These are phyloP conservation scores for Colletotrichum sp. DNA, from an alignment of 2,329 filamentous ascomycete species.

Conservation along the genomic window DNA sequence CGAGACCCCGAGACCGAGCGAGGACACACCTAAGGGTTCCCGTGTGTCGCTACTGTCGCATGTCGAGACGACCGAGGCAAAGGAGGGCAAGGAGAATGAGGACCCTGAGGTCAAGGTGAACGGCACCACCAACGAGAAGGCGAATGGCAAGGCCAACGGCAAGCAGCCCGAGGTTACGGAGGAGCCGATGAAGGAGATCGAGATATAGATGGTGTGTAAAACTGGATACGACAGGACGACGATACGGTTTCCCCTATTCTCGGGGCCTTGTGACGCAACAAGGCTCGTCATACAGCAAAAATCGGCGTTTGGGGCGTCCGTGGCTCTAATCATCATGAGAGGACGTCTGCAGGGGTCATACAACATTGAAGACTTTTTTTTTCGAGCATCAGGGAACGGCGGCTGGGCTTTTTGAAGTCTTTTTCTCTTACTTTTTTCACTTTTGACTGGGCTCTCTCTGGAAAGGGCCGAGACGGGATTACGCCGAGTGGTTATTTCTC, in stretches of 20 bases:
- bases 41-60: slow-evolving; percentile 34
- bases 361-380: slow-evolving; percentile 17
- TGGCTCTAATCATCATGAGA: slow-evolving; percentile 19
- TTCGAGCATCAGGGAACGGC: slow-evolving; percentile 20
- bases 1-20: slow-evolving; percentile 55
- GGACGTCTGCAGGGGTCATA: slow-evolving; percentile 21
- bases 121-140: slow-evolving; percentile 42
- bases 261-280: slow-evolving; percentile 15
- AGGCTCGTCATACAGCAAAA: slow-evolving; percentile 20
- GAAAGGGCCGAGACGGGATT: slow-evolving; percentile 17
- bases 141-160: slow-evolving; percentile 42
- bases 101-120: slow-evolving; percentile 38
- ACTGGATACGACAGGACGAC: slow-evolving; percentile 29
- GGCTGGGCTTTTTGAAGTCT: slow-evolving; percentile 8
- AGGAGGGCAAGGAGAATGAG: slow-evolving; percentile 42
- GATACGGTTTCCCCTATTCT: slow-evolving; percentile 23
- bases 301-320: slow-evolving; percentile 24
- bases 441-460: slow-evolving; percentile 16
- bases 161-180: slow-evolving; percentile 50
- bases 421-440: background rate
- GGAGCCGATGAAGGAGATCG: slow-evolving; percentile 65
- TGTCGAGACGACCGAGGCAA: slow-evolving; percentile 36
- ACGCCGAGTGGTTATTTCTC: slow-evolving; percentile 8
- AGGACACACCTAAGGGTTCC: slow-evolving; percentile 42
- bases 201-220: slow-evolving; percentile 50